These are phyloP conservation scores for Chrysopogon serrulatus DNA, from an alignment of 176 grass and related monocot species.

Conservation along the genomic window DNA sequence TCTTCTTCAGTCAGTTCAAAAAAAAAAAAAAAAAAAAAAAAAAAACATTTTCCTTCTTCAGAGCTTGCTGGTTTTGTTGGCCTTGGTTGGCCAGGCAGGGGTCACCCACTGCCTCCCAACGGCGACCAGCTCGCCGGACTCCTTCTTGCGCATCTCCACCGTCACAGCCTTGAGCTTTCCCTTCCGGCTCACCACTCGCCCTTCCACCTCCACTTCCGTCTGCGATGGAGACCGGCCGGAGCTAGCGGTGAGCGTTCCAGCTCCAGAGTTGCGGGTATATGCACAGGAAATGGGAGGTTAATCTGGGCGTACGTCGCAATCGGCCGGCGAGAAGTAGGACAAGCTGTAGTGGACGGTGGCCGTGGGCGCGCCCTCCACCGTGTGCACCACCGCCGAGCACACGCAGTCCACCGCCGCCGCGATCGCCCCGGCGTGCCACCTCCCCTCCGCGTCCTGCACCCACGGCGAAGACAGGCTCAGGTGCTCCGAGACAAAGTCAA, in stretches of 20 bases:
- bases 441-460: constrained; percentile 35
- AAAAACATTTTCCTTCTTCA: background rate
- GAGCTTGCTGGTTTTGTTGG: constrained; percentile 31
- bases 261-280: background rate
- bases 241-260: background rate
- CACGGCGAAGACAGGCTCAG: background rate
- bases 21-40: too few relatives aligned
- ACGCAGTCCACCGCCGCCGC: constrained; percentile 47
- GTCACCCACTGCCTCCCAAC: constrained; percentile 63
- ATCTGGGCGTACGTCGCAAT: constrained; percentile 1
- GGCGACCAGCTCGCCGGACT: constrained; percentile 41
- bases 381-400: constrained; percentile 37
- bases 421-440: constrained; percentile 49
- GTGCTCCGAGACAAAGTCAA: background rate
- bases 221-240: background rate
- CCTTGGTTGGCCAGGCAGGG: constrained; percentile 12
- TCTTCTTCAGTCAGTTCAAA: too few relatives aligned
- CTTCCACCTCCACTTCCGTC: constrained; percentile 24
- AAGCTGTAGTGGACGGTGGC: constrained; percentile 40
- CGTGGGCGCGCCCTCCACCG: constrained; percentile 28
- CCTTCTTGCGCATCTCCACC: constrained; percentile 45
- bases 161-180: constrained; percentile 45
- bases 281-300: background rate
- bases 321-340: constrained; percentile 40
- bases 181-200: constrained; percentile 35